Evolutionary conservation across 129 eudicot genomes (phyloP).

Genomic region (Flaveria sonorensis): DNA sequence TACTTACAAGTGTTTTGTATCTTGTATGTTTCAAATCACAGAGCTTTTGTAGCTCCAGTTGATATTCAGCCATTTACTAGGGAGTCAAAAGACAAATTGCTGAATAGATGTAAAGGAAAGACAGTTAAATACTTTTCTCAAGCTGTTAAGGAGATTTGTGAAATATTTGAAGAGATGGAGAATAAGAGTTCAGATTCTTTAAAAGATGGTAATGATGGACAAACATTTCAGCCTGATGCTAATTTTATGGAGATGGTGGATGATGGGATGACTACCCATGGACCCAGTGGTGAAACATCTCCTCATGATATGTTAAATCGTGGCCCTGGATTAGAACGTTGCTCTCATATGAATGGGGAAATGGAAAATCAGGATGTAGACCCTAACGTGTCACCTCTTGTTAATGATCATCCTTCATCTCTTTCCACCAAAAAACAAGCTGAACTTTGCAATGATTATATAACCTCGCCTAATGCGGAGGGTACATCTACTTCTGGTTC

Average conservation of each 20-base stretch:
- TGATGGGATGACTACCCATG: conserved; percentile 42
- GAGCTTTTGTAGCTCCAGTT: conserved; percentile 87
- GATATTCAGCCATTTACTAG: conserved; percentile 76
- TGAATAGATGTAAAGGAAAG: conserved; percentile 60
- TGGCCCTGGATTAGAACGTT: conserved; percentile 52
- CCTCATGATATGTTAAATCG: conserved; percentile 30
- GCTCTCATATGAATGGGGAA: conserved; percentile 45
- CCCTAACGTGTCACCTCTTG: conserved; percentile 31
- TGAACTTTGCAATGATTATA: conserved; percentile 35
- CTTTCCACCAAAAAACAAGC: conserved; percentile 26
- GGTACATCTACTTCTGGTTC: conserved; percentile 34
- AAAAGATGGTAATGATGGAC: conserved; percentile 48
- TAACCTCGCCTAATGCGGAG: conserved; percentile 28
- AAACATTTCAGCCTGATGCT: conserved; percentile 44
- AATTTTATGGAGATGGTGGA: conserved; percentile 46
- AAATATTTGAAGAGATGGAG: conserved; percentile 53
- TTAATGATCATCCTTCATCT: conserved; percentile 29
- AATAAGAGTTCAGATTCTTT: conserved; percentile 42
- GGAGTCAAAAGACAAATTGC: conserved; percentile 59
- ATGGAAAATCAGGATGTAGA: conserved; percentile 42
- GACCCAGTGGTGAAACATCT: conserved; percentile 39
- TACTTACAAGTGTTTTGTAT: conserved; percentile 14
- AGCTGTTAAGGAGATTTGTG: conserved; percentile 84
- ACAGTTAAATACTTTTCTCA: conserved; percentile 61
- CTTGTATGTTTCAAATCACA: conserved; percentile 35